Percentiles rank a stretch among this genome's conserved stretches.
Conservation (phyloP, 768 basidiomycete genomes). For the Epithele typhae region DNA sequence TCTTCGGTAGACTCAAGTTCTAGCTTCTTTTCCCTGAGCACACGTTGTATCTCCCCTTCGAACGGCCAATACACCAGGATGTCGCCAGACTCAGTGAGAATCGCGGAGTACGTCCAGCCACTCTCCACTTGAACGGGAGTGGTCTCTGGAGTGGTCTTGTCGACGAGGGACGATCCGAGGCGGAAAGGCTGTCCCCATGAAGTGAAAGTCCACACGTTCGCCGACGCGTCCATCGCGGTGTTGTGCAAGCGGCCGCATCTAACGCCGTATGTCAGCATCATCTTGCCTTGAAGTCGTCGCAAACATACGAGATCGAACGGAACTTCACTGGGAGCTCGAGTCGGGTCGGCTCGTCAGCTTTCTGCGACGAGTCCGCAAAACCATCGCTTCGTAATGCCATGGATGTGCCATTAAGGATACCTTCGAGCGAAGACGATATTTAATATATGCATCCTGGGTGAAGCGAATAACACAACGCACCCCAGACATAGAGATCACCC, state of each 20-base stretch:
- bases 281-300: too few species aligned
- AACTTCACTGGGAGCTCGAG: conserved; percentile 56
- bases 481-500: conserved; percentile 79
- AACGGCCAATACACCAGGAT: conserved; percentile 77
- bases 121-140: conserved; percentile 63
- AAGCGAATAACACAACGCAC: conserved; percentile 32
- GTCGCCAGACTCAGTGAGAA: conserved; percentile 67
- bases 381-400: conserved; percentile 44
- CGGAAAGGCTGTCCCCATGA: conserved; percentile 79
- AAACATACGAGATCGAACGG: conserved; percentile 56
- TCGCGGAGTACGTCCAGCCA: conserved; percentile 77
- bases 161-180: conserved; percentile 37
- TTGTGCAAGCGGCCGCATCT: conserved; percentile 81
- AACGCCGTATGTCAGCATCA: neutral
- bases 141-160: conserved; percentile 40
- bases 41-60: conserved; percentile 36
- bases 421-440: conserved; percentile 30
- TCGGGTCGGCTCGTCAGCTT: conserved; percentile 48
- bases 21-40: conserved; percentile 34
- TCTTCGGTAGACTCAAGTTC: conserved; percentile 45
- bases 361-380: conserved; percentile 50
- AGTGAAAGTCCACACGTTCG: conserved; percentile 68
- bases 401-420: conserved; percentile 51
- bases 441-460: too few species aligned
- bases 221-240: conserved; percentile 53